These are phyloP conservation scores for Malbranchea cinnamomea DNA, from an alignment of 2,329 filamentous ascomycete genomes.

Conservation along the genomic window DNA sequence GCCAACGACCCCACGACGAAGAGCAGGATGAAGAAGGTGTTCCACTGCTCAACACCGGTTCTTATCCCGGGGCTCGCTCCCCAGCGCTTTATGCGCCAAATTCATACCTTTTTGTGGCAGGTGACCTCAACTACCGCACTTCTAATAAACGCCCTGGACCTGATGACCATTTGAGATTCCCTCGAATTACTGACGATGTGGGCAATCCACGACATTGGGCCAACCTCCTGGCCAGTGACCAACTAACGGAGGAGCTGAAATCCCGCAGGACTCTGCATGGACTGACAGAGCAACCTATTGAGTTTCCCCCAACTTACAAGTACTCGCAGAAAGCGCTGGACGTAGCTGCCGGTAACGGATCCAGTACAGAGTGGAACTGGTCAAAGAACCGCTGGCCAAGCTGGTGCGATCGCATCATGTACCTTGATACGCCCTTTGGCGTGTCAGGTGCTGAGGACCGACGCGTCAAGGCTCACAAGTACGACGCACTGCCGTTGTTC, in stretches of 20 bases:
- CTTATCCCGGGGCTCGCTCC: slow-evolving; percentile 17
- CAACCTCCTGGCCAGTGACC: slow-evolving; percentile 57
- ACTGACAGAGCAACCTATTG: slow-evolving; percentile 56
- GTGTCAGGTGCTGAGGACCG: slow-evolving; percentile 18
- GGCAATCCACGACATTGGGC: slow-evolving; percentile 47
- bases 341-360: slow-evolving; percentile 18
- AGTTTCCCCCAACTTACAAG: slow-evolving; percentile 90
- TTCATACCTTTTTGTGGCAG: slow-evolving; percentile 70
- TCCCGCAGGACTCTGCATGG: slow-evolving; percentile 63
- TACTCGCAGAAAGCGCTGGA: slow-evolving; percentile 41
- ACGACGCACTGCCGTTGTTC: slow-evolving; percentile 63
- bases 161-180: slow-evolving; percentile 43
- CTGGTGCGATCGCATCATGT: slow-evolving; percentile 89
- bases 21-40: slow-evolving; percentile 18
- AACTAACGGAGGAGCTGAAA: slow-evolving; percentile 57
- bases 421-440: slow-evolving; percentile 46
- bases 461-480: slow-evolving; percentile 47
- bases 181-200: slow-evolving; percentile 39
- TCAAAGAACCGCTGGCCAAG: slow-evolving; percentile 72
- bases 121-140: slow-evolving; percentile 92
- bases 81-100: slow-evolving; percentile 53
- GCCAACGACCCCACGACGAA: slow-evolving; percentile 7
- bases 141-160: slow-evolving; percentile 48
- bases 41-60: slow-evolving; percentile 17
- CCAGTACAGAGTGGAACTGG: slow-evolving; percentile 49